A percentile compares a stretch with the other conserved stretches of the same genome.
Conservation (phyloP, 768 basidiomycete genomes). For the Rhodotorula sphaerocarpa region DNA sequence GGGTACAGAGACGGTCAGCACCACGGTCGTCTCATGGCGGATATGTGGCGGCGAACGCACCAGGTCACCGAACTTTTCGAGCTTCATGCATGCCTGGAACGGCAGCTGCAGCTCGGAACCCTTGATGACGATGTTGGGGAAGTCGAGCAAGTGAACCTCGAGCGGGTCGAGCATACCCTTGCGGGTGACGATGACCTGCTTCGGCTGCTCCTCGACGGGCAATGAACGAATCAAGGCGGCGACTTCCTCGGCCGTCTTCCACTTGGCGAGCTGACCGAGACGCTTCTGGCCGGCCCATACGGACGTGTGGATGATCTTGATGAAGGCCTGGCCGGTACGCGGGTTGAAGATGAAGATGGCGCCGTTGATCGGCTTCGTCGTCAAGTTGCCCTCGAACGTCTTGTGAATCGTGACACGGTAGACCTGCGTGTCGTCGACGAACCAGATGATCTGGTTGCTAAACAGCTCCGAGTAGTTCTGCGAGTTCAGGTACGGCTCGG, state of each 20-base stretch:
- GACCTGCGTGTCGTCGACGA: constrained; percentile 99
- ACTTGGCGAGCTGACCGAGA: constrained; percentile 97
- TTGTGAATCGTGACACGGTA: constrained; percentile 99
- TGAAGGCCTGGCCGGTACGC: constrained; percentile 91
- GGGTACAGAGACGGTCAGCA: neutral
- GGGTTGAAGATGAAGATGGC: constrained; percentile 99
- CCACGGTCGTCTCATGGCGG: too few relatives aligned
- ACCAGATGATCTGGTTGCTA: constrained; percentile 84
- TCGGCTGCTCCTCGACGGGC: constrained; percentile 99
- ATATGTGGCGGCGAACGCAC: constrained; percentile 69
- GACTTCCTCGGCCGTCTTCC: constrained; percentile 99
- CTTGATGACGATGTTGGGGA: constrained; percentile 99
- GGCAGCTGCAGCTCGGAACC: constrained; percentile 95
- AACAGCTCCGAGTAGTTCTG: constrained; percentile 53
- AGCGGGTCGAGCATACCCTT: constrained; percentile 96
- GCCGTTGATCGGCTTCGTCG: constrained; percentile 96
- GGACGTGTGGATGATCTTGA: constrained; percentile 99
- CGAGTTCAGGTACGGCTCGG: constrained; percentile 97
- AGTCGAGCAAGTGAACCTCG: constrained; percentile 97
- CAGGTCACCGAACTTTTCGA: constrained; percentile 99
- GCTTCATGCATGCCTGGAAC: constrained; percentile 99
- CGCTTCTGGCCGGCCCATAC: constrained; percentile 99
- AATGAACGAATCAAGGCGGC: constrained; percentile 92
- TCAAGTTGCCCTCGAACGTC: constrained; percentile 99
- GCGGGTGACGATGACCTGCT: constrained; percentile 97